Base-by-base conservation (phyloP, 164 flowering plant genomes). In the Buxus sempervirens region DNA sequence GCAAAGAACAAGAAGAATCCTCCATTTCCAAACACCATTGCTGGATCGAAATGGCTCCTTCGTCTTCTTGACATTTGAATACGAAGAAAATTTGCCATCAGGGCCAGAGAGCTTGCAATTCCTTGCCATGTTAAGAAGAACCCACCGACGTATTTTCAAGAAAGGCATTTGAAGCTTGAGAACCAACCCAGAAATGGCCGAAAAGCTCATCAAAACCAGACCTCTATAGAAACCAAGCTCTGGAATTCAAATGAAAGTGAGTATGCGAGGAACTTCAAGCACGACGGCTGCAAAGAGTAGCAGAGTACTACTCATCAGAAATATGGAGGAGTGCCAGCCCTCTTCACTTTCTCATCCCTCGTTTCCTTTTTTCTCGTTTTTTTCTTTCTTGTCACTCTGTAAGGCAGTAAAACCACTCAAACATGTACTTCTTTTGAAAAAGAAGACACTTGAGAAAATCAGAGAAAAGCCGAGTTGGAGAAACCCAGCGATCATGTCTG, bases 81-180 rank as follows among this genome's bases (percentile, higher is more conserved):
- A 73, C n/a, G 69, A 51, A n/a, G 78, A 54, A 4, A 81, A 54
- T 20, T 55, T 74, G 25, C 81, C 77, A 74, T 73, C 82, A 64
- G 64, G 72, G 25, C 77, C 76, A 73, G 80, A 73, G 19, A 71
- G 45, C 74, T 77, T 81, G 76, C 79, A 75, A 81, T 82, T 79
- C 72, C 79, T 65, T 65, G 91, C 80, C 96, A 89, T 89, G 42
- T 67, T 81, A 49, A 76, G 75, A 71, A 83, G 73, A 79, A 76
- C 73, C 85, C 83, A 83, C 81, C 70, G 70, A 70, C 82, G 78
- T 77, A 74, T 78, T 76, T 72, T 83, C 73, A 82, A 62, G 59
- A 82, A 72, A 26, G 73, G 64, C 65, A 78, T 78, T 38, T 80
- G 82, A 55, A 83, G 75, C 82, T 78, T 79, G 45, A 82, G 73